phyloP scores from a whole-genome alignment of 371 early-diverging fungal genomes.

The Actinomortierella wolfii region DNA sequence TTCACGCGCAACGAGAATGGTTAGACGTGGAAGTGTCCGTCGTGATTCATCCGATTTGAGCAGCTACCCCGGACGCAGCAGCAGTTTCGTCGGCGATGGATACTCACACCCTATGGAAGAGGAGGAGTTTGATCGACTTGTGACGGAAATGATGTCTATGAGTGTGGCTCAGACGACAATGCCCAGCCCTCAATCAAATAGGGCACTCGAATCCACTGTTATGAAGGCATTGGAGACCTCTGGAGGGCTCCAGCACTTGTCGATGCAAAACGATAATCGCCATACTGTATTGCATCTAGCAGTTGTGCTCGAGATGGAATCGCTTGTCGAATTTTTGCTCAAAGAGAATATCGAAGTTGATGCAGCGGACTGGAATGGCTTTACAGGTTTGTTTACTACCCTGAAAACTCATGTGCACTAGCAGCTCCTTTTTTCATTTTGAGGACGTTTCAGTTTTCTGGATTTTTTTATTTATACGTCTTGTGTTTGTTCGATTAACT shows the following conservation, averaged over 20 bases:
- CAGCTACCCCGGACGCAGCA: constrained; percentile 15
- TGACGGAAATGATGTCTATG: constrained; percentile 41
- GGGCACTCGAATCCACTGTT: constrained; percentile 24
- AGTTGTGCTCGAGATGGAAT: constrained; percentile 31
- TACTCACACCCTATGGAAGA: constrained; percentile 15
- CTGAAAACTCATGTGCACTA: too few relatives aligned
- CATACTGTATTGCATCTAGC: constrained; percentile 42
- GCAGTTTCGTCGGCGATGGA: constrained; percentile 5
- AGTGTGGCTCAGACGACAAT: constrained; percentile 29
- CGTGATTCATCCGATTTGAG: constrained; percentile 38
- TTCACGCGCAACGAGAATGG: constrained; percentile 36
- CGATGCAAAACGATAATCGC: constrained; percentile 33
- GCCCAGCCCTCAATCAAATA: constrained; percentile 19
- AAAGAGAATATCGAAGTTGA: constrained; percentile 35
- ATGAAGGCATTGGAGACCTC: constrained; percentile 8
- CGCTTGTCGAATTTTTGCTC: constrained; percentile 26
- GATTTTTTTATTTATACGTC: too few relatives aligned
- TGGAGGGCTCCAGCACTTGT: constrained; percentile 21
- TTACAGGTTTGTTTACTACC: constrained; percentile 21
- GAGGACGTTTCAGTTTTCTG: too few relatives aligned
- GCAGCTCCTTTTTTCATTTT: too few relatives aligned
- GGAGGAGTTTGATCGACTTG: constrained; percentile 36
- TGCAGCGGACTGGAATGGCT: constrained; percentile 41
- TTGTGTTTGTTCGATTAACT: too few relatives aligned
- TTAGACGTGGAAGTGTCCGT: constrained; percentile 37